Evolutionary conservation across 805 yeast species (phyloP).

Genomic region (Hanseniaspora nectarophila): DNA sequence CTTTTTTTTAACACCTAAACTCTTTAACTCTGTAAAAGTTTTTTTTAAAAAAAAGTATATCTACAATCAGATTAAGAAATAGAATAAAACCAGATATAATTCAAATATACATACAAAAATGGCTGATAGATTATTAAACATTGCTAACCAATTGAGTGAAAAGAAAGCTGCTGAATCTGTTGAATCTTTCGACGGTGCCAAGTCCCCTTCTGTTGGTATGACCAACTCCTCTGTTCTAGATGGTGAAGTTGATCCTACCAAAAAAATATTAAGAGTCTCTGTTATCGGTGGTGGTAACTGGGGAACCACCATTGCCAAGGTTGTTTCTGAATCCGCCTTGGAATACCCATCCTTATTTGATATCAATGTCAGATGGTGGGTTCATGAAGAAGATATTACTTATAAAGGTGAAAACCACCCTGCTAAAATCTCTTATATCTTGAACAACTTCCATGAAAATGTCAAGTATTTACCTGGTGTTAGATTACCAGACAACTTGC

Average conservation of each 20-base stretch:
- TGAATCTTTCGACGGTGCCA: slow-evolving; percentile 8
- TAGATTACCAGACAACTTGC: slow-evolving; percentile 69
- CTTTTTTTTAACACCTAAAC: too few relatives aligned
- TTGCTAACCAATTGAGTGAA: slow-evolving; percentile 6
- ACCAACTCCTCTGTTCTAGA: slow-evolving; percentile 13
- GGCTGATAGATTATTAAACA: slow-evolving; percentile 13
- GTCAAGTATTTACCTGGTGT: slow-evolving; percentile 89
- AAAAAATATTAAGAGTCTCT: slow-evolving; percentile 42
- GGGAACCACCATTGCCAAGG: slow-evolving; percentile 96
- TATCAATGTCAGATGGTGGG: slow-evolving; percentile 87
- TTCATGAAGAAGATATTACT: slow-evolving; percentile 62
- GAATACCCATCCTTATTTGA: slow-evolving; percentile 42
- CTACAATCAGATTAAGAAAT: too few relatives aligned
- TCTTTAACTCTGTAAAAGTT: too few relatives aligned
- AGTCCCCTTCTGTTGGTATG: slow-evolving; percentile 11
- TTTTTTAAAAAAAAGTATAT: too few relatives aligned
- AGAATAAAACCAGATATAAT: background rate
- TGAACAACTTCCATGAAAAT: slow-evolving; percentile 82
- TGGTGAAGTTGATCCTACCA: slow-evolving; percentile 16
- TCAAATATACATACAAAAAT: background rate
- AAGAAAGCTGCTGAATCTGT: background rate
- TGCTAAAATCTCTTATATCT: slow-evolving; percentile 68
- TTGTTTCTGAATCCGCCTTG: slow-evolving; percentile 76
- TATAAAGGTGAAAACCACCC: slow-evolving; percentile 39
- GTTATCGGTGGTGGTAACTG: slow-evolving; percentile 96